Evolutionary conservation across 2,329 filamentous ascomycete species (phyloP), one percentile per base, ranked within the genome.

Genomic region (Fonsecaea nubica): DNA sequence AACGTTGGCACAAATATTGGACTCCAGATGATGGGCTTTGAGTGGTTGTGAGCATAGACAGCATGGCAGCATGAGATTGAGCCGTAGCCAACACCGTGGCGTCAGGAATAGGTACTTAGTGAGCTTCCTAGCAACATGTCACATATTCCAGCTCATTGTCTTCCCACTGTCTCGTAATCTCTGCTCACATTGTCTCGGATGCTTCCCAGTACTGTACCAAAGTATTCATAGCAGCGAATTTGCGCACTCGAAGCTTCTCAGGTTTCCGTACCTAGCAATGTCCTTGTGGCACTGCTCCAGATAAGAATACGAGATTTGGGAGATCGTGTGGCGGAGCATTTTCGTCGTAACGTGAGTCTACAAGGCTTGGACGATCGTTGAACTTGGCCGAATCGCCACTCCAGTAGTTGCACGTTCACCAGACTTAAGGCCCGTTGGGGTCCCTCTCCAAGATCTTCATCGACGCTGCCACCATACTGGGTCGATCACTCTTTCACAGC

Each of bases 1-100:
- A 77, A 65, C 73, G 75, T 63, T 78, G 79, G 74, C 78, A 77
- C 75, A 74, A 73, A 36, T 72, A 76, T 42, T 81, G 77, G 77
- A 70, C 59, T 9, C 76, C 78, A 6, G 74, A 74, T 58, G 78
- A 80, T 74, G 73, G 74, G 13, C 58, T 76, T 35, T 76, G 30
- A 65, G 66, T 18, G 58, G 18, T 61, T 10, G 38, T 45, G 15
- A 33, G 3, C 15, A 18, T 45, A 7, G 40, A 45, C n/a, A 9
- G 15, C 40, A 18, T 9, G 15, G n/a, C 18, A 45, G 18, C 3
- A 18, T 18, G 15, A 10, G 21, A 3, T 32, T 12, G 18, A 25
- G 9, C 25, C 10, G 2, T 25, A 30, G 45, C 18, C 21, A 25
- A 15, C 8, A 25, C 45, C 18, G 30, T 30, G 45, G 45, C 45